Evolutionary conservation across 768 basidiomycete genomes (phyloP).

Genomic region (Lactarius hengduanensis): DNA sequence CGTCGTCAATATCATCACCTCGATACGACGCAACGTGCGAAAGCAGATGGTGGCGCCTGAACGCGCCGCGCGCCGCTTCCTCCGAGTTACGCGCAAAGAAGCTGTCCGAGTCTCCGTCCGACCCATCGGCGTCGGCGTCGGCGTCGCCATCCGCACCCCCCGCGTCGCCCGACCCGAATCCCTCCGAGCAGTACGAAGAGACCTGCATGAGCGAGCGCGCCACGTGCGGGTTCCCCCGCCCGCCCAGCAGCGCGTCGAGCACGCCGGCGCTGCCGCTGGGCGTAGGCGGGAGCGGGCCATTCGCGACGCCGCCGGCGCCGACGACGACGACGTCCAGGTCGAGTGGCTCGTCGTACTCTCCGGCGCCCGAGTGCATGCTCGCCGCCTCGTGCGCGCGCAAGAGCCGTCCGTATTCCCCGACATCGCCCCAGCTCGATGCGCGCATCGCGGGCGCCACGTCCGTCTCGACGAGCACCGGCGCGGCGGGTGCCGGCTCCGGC

Average conservation of each 20-base stretch:
- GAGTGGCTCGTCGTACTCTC: constrained; percentile 25
- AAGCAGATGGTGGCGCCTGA: background rate
- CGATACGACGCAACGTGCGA: background rate
- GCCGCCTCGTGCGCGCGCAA: constrained; percentile 13
- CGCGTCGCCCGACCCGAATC: background rate
- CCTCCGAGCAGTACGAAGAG: constrained; percentile 22
- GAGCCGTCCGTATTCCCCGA: constrained; percentile 24
- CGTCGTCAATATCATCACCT: background rate
- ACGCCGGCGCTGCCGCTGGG: constrained; percentile 25
- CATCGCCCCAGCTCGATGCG: constrained; percentile 30
- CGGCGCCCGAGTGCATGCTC: constrained; percentile 26
- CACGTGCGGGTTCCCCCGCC: constrained; percentile 11
- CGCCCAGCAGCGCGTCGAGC: background rate
- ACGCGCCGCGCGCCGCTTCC: constrained; percentile 15
- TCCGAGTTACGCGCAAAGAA: constrained; percentile 30
- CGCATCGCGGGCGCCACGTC: constrained; percentile 17
- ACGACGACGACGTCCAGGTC: constrained; percentile 28
- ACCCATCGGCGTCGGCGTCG: background rate
- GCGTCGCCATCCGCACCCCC: background rate
- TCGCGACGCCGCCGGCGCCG: constrained; percentile 27
- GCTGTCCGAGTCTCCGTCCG: constrained; percentile 28
- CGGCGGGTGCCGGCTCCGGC: background rate
- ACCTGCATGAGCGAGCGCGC: constrained; percentile 23
- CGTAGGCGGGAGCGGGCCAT: constrained; percentile 22
- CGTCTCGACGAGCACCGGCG: background rate